phyloP scores from a whole-genome alignment of 345 rosid genomes.

The Streptanthus diversifolius region DNA sequence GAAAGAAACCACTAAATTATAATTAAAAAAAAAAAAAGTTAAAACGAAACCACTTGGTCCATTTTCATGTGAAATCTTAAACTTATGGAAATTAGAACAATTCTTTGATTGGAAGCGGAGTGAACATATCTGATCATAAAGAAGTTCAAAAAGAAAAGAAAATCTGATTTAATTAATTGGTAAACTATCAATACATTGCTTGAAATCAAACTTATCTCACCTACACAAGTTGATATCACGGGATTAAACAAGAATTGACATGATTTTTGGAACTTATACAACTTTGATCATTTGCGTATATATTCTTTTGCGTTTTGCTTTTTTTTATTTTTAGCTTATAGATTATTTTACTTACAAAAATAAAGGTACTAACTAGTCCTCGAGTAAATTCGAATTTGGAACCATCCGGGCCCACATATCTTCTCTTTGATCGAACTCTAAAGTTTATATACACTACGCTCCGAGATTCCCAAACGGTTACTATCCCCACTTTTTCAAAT shows the following conservation, averaged over 20 bases:
- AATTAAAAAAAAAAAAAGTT: no score
- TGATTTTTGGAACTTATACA: not conserved
- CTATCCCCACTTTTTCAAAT: not conserved
- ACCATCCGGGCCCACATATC: slow-evolving; percentile 10
- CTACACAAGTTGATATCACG: not conserved
- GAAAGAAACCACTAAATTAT: not conserved
- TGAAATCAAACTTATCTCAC: not conserved
- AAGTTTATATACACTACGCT: not conserved
- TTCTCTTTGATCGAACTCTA: not conserved
- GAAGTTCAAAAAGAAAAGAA: no score
- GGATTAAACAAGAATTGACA: not conserved
- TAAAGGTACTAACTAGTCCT: not conserved
- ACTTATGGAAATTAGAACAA: not conserved
- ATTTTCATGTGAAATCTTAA: not conserved
- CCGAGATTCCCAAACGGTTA: slow-evolving; percentile 19
- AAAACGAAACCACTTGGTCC: not conserved
- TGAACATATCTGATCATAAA: no score
- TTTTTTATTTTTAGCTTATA: not conserved
- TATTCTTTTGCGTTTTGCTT: not conserved
- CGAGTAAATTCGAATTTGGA: not conserved
- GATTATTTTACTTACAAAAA: not conserved
- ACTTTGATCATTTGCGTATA: not conserved
- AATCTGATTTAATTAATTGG: no score
- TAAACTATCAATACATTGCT: not conserved
- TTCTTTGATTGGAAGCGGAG: not conserved